phyloP scores from a whole-genome alignment of 345 rosid genomes.

The Kernera saxatilis region DNA sequence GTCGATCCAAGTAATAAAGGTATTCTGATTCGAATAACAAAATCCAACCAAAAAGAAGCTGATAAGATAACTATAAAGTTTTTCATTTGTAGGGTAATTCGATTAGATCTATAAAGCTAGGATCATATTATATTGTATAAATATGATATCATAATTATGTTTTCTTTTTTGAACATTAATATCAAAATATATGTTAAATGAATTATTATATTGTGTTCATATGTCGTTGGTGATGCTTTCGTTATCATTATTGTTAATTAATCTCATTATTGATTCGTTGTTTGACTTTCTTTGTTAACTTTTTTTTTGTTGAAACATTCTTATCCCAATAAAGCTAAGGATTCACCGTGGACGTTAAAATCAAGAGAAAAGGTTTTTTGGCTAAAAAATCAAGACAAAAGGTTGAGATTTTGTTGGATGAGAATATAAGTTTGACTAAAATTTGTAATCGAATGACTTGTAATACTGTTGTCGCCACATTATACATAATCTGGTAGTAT shows the following conservation, averaged over 20 bases:
- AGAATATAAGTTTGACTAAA: neutral
- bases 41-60: constrained; percentile 21
- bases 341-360: neutral
- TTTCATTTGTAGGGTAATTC: constrained; percentile 10
- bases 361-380: neutral
- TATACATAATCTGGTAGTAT: neutral
- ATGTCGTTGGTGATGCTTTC: constrained; percentile 14
- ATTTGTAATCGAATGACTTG: neutral
- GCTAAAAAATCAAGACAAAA: neutral
- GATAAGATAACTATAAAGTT: constrained; percentile 25
- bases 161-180: no score
- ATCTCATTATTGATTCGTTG: constrained; percentile 12
- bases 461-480: neutral
- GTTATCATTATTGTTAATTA: constrained; percentile 12
- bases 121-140: constrained; percentile 3
- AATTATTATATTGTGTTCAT: neutral
- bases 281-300: constrained; percentile 2
- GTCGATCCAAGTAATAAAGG: constrained; percentile 6
- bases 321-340: neutral
- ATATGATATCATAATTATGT: neutral
- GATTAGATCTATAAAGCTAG: constrained; percentile 16
- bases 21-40: neutral
- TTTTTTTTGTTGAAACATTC: neutral
- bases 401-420: neutral
- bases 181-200: neutral